A percentile compares a stretch with the other conserved stretches of the same genome.
Conservation (phyloP, 1,284 basidiomycete genomes). For the Fomitopsis betulina region DNA sequence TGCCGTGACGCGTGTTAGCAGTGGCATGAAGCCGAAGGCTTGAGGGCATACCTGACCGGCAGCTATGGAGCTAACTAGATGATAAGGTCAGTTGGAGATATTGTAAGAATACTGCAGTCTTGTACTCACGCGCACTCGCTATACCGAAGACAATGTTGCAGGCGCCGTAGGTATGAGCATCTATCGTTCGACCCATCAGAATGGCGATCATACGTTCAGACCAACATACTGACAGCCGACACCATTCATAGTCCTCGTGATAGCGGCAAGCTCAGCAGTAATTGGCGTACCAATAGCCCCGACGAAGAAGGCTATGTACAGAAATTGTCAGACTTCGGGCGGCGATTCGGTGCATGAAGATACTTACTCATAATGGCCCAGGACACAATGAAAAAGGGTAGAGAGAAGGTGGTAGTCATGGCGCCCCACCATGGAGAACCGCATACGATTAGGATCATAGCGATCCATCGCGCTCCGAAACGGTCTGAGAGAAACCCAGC, state of each 20-base stretch:
- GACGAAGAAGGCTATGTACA: conserved; percentile 49
- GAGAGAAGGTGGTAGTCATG: conserved; percentile 43
- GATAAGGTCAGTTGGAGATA: too few relatives aligned
- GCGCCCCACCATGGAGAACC: conserved; percentile 65
- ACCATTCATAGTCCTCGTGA: conserved; percentile 49
- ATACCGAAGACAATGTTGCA: conserved; percentile 67
- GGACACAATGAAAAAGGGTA: conserved; percentile 59
- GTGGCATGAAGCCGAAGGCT: too few relatives aligned
- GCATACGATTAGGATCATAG: conserved; percentile 43
- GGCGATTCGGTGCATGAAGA: too few relatives aligned
- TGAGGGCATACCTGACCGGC: neutral
- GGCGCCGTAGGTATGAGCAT: conserved; percentile 62
- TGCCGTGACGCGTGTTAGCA: too few relatives aligned
- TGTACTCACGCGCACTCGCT: conserved; percentile 43
- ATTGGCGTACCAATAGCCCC: conserved; percentile 55
- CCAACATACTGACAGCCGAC: conserved; percentile 52
- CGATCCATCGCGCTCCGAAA: conserved; percentile 56
- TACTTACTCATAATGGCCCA: conserved; percentile 56
- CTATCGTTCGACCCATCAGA: conserved; percentile 30
- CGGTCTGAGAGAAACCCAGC: conserved; percentile 60
- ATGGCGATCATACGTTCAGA: neutral
- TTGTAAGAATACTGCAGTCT: too few relatives aligned
- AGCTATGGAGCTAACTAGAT: neutral
- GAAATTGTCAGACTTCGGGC: too few relatives aligned
- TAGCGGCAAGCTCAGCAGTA: conserved; percentile 57